Evolutionary conservation across 805 yeast species (phyloP).

Genomic region (Lipomyces chichibuensis): DNA sequence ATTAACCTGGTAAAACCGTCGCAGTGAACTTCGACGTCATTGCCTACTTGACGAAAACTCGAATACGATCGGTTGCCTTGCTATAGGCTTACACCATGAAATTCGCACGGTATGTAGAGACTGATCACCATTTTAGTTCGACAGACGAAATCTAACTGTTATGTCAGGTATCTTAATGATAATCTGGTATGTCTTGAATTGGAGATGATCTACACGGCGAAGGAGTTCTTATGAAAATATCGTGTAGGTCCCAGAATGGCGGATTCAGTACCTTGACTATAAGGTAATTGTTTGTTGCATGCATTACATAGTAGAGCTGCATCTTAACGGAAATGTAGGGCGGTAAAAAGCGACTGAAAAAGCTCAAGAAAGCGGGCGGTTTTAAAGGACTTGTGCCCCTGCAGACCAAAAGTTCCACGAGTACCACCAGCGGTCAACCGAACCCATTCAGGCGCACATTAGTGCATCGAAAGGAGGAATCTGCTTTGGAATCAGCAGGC

Average conservation of each 20-base stretch:
- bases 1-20: no score
- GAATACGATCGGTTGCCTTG: background rate
- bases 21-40: no score
- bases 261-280: constrained; percentile 49
- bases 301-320: background rate
- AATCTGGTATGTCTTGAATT: constrained; percentile 36
- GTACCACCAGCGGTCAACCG: background rate
- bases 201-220: background rate
- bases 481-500: background rate
- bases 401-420: background rate
- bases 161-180: constrained; percentile 40
- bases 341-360: constrained; percentile 59
- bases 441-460: background rate
- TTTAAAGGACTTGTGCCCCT: background rate
- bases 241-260: constrained; percentile 50
- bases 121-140: background rate
- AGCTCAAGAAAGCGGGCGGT: constrained; percentile 38
- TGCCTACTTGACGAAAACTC: background rate
- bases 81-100: constrained; percentile 34
- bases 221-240: background rate
- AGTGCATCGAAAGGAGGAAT: background rate
- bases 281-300: constrained; percentile 34
- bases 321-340: constrained; percentile 32
- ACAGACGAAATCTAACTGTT: background rate
- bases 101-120: constrained; percentile 39